Base-by-base conservation (phyloP, 345 rosid species). In the Hypericum perforatum region DNA sequence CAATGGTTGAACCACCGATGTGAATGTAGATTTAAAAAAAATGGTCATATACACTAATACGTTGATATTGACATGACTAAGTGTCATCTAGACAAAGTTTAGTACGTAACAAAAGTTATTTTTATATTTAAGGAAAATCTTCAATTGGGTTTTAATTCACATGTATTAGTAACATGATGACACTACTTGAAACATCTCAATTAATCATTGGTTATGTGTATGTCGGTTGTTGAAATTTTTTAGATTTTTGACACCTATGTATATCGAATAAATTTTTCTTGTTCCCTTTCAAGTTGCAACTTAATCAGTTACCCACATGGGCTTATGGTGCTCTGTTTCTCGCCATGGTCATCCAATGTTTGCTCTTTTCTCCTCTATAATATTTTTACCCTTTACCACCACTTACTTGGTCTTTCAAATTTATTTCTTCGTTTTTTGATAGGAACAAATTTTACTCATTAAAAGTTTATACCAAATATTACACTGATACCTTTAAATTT, bases 241-340 rank as follows among this genome's bases (percentile, higher is more conserved):
- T 22, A 0, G 32, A 22, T 45, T 11, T 45, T 66, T 52, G 54
- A 42, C 53, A 13, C 36, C 41, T 42, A 16, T 39, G n/a, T n/a
- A 59, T 56, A 53, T 7, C 52, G 42, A 46, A 32, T 10, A 50
- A 46, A 37, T 58, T 45, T 49, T 45, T 54, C 49, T 63, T 65
- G 67, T 53, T 58, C 63, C 74, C 72, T 75, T 71, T 60, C 22
- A 63, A 68, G 74, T 49, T 65, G 68, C 69, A 71, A 45, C 56
- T 68, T 32, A 58, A 49, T 61, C 49, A 61, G 54, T 60, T 52
- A 14, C 40, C 41, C 71, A 70, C 76, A 63, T 70, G 78, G 72
- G 43, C n/a, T 36, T 36, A 57, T 37, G 57, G n/a, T 62, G 72
- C 32, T 54, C 37, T 52, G 56, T 52, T 5, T 60, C 52, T 43